phyloP scores from a whole-genome alignment of 1,139 yeast genomes.

The Zygosaccharomyces pseudobailii region DNA sequence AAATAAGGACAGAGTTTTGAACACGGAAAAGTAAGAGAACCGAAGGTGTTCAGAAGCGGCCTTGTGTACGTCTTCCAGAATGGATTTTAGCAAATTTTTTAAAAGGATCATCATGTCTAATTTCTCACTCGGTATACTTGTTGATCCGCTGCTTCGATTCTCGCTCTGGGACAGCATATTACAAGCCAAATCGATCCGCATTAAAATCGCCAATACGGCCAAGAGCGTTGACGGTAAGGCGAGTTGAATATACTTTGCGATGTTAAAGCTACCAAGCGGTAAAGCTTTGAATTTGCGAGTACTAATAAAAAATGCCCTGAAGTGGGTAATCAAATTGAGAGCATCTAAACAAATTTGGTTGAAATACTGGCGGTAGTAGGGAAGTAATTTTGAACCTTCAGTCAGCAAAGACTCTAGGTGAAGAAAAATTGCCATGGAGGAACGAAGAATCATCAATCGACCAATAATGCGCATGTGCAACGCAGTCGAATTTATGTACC shows the following conservation, averaged over 20 bases:
- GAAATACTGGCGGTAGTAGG: constrained; percentile 25
- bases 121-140: constrained; percentile 14
- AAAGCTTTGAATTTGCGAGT: constrained; percentile 14
- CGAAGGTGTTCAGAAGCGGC: constrained; percentile 26
- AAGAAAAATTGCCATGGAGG: constrained; percentile 25
- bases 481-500: constrained; percentile 10
- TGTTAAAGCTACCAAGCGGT: constrained; percentile 19
- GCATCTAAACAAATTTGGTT: constrained; percentile 18
- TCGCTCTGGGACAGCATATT: constrained; percentile 15
- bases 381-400: constrained; percentile 13
- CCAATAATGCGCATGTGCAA: constrained; percentile 24
- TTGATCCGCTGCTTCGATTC: constrained; percentile 1
- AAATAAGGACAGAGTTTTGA: constrained; percentile 30
- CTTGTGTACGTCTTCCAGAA: constrained; percentile 21
- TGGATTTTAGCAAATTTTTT: constrained; percentile 18
- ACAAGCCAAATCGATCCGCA: constrained; percentile 25
- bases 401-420: constrained; percentile 24
- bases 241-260: constrained; percentile 25
- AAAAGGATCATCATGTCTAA: constrained; percentile 19
- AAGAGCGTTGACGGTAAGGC: constrained; percentile 23
- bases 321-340: constrained; percentile 16
- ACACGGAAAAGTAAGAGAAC: constrained; percentile 30
- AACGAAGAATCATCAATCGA: constrained; percentile 23
- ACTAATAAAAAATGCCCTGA: constrained; percentile 22
- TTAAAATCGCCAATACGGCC: constrained; percentile 20